Conservation (phyloP, 129 eudicot species). For the Centella asiatica region DNA sequence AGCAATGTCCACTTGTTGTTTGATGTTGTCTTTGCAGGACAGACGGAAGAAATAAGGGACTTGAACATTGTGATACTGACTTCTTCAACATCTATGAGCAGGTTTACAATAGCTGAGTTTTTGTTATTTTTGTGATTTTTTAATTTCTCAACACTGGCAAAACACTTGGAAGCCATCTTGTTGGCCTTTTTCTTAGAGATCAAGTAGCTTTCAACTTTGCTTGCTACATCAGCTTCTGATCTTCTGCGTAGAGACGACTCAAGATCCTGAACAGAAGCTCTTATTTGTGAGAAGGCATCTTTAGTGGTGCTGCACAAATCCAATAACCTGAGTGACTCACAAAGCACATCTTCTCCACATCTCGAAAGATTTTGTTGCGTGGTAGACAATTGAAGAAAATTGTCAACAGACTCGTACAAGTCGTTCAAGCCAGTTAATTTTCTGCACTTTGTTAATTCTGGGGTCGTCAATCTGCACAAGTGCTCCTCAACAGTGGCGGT, state of each 20-base stretch:
- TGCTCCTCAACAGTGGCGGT: not conserved
- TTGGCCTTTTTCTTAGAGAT: not conserved
- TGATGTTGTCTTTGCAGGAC: constrained; percentile 3
- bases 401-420: not conserved
- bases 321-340: not conserved
- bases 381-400: not conserved
- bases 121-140: not conserved
- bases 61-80: not conserved
- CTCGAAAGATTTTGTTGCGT: not conserved
- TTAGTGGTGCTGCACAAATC: constrained; percentile 2
- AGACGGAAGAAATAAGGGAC: not conserved
- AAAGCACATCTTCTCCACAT: not conserved
- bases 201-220: not conserved
- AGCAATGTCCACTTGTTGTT: not conserved
- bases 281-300: not conserved
- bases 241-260: constrained; percentile 7
- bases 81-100: not conserved
- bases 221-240: not conserved
- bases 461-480: not conserved
- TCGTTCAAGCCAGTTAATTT: not conserved
- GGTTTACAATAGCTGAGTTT: not conserved
- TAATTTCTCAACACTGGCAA: not conserved
- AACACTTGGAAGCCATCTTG: not conserved
- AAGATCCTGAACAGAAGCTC: not conserved
- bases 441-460: not conserved